These are phyloP conservation scores for Mortierella polycephala DNA, from an alignment of 371 early-diverging fungal species.

Conservation along the genomic window DNA sequence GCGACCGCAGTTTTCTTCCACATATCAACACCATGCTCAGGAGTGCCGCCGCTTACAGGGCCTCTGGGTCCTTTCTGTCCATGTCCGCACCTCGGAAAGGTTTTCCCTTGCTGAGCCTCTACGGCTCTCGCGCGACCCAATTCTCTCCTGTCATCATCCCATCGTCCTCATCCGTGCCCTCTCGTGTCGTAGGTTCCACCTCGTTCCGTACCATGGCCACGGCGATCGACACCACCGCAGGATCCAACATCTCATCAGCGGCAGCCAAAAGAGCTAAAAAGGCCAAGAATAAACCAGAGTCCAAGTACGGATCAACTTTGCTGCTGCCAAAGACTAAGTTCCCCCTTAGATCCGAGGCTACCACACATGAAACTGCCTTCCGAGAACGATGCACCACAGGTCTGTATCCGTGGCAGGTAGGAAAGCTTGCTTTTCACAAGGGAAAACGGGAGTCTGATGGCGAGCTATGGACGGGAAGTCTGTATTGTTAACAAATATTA, in stretches of 20 bases:
- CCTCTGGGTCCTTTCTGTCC: slow-evolving; percentile 12
- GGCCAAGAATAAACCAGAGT: slow-evolving; percentile 44
- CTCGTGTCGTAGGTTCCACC: neutral
- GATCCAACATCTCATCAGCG: slow-evolving; percentile 4
- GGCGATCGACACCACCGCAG: slow-evolving; percentile 9
- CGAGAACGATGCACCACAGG: slow-evolving; percentile 73
- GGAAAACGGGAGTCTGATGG: neutral
- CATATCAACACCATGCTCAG: slow-evolving; percentile 21
- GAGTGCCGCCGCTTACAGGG: slow-evolving; percentile 19
- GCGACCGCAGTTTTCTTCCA: neutral
- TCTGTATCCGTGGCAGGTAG: slow-evolving; percentile 83
- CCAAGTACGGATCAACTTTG: slow-evolving; percentile 69
- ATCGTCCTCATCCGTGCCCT: neutral
- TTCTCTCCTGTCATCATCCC: neutral
- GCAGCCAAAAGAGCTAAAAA: slow-evolving; percentile 13
- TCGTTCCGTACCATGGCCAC: slow-evolving; percentile 35
- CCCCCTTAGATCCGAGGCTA: slow-evolving; percentile 78
- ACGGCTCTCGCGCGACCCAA: neutral
- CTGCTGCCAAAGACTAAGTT: slow-evolving; percentile 79
- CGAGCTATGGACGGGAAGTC: neutral
- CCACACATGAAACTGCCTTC: slow-evolving; percentile 68
- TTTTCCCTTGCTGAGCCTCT: slow-evolving; percentile 1
- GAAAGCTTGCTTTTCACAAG: neutral
- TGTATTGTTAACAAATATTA: neutral
- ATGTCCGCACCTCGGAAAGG: neutral